Conservation (phyloP, 768 basidiomycete species). For the Leccinellum luteum region DNA sequence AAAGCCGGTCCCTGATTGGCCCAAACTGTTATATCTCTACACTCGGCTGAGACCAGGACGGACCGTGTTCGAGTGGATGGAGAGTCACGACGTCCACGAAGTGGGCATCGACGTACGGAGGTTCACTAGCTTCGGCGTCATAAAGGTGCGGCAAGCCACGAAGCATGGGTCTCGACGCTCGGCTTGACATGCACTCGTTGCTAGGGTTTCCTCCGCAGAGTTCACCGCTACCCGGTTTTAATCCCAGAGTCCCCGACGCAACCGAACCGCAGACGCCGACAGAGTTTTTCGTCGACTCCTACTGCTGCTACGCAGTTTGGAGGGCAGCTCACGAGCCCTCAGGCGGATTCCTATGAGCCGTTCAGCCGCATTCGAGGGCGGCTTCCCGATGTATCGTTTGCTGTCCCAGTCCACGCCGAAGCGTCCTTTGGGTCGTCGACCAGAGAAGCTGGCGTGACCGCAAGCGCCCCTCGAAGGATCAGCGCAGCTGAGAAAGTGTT, state of each 20-base stretch:
- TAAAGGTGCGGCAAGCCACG: slow-evolving; percentile 59
- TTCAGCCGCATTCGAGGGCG: slow-evolving; percentile 21
- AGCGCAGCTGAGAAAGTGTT: slow-evolving; percentile 71
- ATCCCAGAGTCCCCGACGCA: slow-evolving; percentile 37
- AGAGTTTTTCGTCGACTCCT: slow-evolving; percentile 28
- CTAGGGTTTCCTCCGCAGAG: slow-evolving; percentile 86
- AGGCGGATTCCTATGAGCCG: slow-evolving; percentile 11
- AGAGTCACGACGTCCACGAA: slow-evolving; percentile 62
- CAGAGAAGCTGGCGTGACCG: slow-evolving; percentile 34
- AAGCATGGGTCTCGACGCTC: not conserved
- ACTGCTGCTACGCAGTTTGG: slow-evolving; percentile 2
- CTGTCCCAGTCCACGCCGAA: slow-evolving; percentile 18
- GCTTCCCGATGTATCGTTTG: slow-evolving; percentile 20
- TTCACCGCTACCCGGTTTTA: slow-evolving; percentile 90
- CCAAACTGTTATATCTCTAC: slow-evolving; percentile 81
- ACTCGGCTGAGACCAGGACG: slow-evolving; percentile 81
- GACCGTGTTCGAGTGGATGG: slow-evolving; percentile 87
- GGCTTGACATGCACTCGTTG: not conserved
- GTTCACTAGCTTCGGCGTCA: slow-evolving; percentile 96
- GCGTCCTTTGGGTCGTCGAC: slow-evolving; percentile 25
- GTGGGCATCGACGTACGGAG: slow-evolving; percentile 86
- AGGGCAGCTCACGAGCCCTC: slow-evolving; percentile 8
- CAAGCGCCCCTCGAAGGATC: slow-evolving; percentile 41
- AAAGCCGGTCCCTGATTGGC: slow-evolving; percentile 74
- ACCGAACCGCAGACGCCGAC: slow-evolving; percentile 27